Conservation (phyloP, 805 yeast species). For the Myxozyma geophila region DNA sequence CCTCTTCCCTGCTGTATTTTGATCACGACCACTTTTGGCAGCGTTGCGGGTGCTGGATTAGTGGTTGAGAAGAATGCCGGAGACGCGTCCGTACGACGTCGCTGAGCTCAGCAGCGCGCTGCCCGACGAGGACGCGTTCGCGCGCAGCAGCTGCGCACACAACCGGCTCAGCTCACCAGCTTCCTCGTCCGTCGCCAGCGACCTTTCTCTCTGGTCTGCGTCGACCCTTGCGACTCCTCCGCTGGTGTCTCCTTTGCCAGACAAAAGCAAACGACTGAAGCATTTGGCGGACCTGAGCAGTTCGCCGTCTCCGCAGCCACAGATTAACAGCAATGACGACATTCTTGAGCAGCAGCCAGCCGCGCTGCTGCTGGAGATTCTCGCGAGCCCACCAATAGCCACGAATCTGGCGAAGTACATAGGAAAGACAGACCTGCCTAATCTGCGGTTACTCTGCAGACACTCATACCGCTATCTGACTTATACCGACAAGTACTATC, state of each 20-base stretch:
- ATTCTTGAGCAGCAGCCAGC: neutral
- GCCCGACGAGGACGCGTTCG: conserved; percentile 5
- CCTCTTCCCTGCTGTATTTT: too few species aligned
- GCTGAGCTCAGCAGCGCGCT: neutral
- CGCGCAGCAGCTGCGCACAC: neutral
- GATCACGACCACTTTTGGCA: too few species aligned
- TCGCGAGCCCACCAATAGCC: conserved; percentile 21
- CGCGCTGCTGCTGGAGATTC: conserved; percentile 4
- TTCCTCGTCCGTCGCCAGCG: conserved; percentile 12
- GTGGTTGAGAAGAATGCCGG: neutral
- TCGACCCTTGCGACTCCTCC: conserved; percentile 11
- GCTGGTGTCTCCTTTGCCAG: neutral
- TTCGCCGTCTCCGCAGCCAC: neutral
- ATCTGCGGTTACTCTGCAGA: conserved; percentile 23
- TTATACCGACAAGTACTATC: conserved; percentile 16
- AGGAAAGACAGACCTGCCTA: conserved; percentile 9
- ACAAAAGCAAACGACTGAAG: neutral
- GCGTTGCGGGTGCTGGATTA: too few species aligned
- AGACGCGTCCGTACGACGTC: neutral
- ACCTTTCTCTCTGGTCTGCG: conserved; percentile 1
- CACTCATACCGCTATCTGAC: conserved; percentile 14
- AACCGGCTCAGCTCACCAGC: conserved; percentile 7
- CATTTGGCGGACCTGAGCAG: neutral
- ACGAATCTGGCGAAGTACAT: conserved; percentile 2
- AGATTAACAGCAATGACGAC: neutral